phyloP scores from a whole-genome alignment of 1,139 yeast species.

The Protomyces inouyei region DNA sequence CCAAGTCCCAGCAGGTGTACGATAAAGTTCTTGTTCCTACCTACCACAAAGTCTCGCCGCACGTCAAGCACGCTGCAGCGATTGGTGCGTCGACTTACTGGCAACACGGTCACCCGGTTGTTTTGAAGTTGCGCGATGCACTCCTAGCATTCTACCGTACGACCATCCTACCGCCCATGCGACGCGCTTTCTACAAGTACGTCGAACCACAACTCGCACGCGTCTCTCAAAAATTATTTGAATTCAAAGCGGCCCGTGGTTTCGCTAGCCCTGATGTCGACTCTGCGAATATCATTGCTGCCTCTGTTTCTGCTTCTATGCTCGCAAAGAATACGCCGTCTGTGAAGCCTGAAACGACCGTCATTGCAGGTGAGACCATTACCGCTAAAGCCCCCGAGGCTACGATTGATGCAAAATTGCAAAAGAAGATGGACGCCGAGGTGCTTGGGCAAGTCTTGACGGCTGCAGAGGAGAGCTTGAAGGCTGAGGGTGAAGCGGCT shows the following conservation, averaged over 20 bases:
- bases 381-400: slow-evolving; percentile 2
- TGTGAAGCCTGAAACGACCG: background rate
- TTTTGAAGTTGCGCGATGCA: background rate
- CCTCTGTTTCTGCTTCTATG: slow-evolving; percentile 16
- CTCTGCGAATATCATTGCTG: slow-evolving; percentile 4
- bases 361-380: slow-evolving; percentile 16
- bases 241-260: slow-evolving; percentile 15
- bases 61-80: slow-evolving; percentile 1
- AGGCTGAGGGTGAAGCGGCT: slow-evolving; percentile 12
- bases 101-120: slow-evolving; percentile 10
- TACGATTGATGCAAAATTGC: slow-evolving; percentile 5
- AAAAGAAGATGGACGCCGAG: slow-evolving; percentile 5
- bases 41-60: slow-evolving; percentile 4
- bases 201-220: slow-evolving; percentile 27
- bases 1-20: background rate
- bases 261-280: slow-evolving; percentile 8
- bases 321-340: slow-evolving; percentile 6
- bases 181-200: slow-evolving; percentile 15
- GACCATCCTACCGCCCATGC: slow-evolving; percentile 4
- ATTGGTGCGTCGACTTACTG: background rate
- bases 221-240: slow-evolving; percentile 20
- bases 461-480: slow-evolving; percentile 19
- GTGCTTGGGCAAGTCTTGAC: slow-evolving; percentile 13
- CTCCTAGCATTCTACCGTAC: slow-evolving; percentile 2
- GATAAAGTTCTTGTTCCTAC: slow-evolving; percentile 7